Evolutionary conservation across 495 filamentous ascomycete genomes (phyloP), one percentile per base, ranked within the genome.

Genomic region (Lasiosphaeria ovina): DNA sequence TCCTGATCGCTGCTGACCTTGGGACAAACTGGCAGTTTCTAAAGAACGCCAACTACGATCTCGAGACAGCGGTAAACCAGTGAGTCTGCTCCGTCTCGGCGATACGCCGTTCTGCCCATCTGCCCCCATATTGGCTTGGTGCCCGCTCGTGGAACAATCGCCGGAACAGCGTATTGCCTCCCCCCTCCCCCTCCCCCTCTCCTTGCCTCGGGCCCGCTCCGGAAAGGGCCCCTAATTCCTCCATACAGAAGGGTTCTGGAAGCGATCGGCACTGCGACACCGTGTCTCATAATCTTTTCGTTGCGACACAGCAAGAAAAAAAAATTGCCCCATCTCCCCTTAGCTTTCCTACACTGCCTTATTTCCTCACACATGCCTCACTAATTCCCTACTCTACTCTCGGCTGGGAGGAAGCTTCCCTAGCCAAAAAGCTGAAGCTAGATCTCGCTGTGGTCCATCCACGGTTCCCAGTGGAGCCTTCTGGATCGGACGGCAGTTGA

Each of bases 31-130:
- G 58, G 76, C 63, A 79, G 74, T 78, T 70, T 53, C 68, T 78
- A 1, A 75, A 70, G 50, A 74, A 64, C 32, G 62, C 71, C 9
- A 68, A 68, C 14, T 84, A 78, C 67, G 77, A 78, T 56, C 59
- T 84, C 8, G 73, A 83, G n/a, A 73, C 77, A 53, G 81, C 81
- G 50, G 64, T 76, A 31, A 78, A 82, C 65, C 68, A 72, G 80
- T 83, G 69, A 79, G 81, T 77, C 3, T 36, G 54, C 48, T 55
- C 51, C 66, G 54, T 62, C 58, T 60, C 33, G 35, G 52, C 35
- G 35, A 12, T 54, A 14, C 16, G 16, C 49, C 24, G 12, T 47
- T 32, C 5, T 52, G 31, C 17, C 8, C 31, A 36, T n/a, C 35
- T 33, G 50, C 42, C 53, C 53, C 16, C 9, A 35, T 35, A 3